phyloP scores from a whole-genome alignment of 768 basidiomycete genomes.

The Termitomyces sp. region DNA sequence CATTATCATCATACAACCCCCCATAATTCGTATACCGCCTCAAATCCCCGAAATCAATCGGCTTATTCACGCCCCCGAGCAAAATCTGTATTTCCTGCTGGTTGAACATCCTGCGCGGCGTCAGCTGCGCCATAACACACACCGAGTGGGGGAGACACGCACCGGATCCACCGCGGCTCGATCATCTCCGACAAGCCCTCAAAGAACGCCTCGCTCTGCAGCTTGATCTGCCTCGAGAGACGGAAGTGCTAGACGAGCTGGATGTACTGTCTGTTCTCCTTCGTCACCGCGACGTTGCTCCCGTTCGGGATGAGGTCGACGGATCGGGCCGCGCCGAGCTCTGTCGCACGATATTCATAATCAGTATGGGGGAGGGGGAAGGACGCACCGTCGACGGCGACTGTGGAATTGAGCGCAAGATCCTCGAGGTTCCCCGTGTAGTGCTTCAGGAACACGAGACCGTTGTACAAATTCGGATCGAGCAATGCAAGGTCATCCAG shows the following conservation, averaged over 20 bases:
- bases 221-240: conserved; percentile 83
- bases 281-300: conserved; percentile 78
- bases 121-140: no score
- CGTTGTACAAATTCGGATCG: conserved; percentile 89
- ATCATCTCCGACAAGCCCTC: conserved; percentile 91
- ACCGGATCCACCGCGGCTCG: conserved; percentile 85
- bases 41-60: conserved; percentile 83
- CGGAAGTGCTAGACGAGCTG: conserved; percentile 85
- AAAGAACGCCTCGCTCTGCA: conserved; percentile 84
- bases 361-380: no score
- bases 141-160: no score
- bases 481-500: conserved; percentile 90
- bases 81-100: conserved; percentile 93
- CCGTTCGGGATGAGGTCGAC: conserved; percentile 82
- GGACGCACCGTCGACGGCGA: conserved; percentile 71
- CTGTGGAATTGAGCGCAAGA: conserved; percentile 84
- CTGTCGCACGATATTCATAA: no score
- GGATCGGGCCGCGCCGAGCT: conserved; percentile 76
- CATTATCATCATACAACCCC: conserved; percentile 67
- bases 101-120: conserved; percentile 80
- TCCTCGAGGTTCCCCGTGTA: conserved; percentile 86
- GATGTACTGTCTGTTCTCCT: conserved; percentile 89
- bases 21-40: conserved; percentile 77
- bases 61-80: conserved; percentile 83
- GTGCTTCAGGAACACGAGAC: conserved; percentile 90